Evolutionary conservation across 257 asterid species (phyloP).

Genomic region (Cynanchum wilfordii): DNA sequence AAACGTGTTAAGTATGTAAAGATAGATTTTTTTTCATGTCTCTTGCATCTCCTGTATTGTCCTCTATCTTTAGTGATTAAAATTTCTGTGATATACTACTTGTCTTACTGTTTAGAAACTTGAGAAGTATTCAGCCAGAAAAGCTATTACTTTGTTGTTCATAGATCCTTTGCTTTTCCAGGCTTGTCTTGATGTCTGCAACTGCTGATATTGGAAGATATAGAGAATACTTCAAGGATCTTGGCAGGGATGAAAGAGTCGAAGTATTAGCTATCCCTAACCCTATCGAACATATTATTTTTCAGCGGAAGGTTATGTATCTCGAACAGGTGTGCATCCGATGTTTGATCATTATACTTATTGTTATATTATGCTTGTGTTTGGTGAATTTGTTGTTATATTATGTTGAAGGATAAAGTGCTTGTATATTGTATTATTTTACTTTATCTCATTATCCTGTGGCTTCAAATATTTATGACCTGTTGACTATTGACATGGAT

Average conservation of each 20-base stretch:
- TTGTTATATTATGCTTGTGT: background rate
- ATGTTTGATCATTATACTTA: background rate
- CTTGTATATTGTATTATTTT: background rate
- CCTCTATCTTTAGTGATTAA: background rate
- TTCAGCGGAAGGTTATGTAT: slow-evolving; percentile 64
- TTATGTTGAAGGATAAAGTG: background rate
- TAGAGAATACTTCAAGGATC: slow-evolving; percentile 81
- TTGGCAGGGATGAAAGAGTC: slow-evolving; percentile 89
- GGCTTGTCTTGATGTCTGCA: slow-evolving; percentile 99
- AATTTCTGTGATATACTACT: background rate
- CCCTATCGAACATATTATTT: slow-evolving; percentile 45
- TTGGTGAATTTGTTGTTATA: background rate
- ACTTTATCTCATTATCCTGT: background rate
- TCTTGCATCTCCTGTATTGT: background rate
- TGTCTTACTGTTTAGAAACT: background rate
- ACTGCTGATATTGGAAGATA: slow-evolving; percentile 87
- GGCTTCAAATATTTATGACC: background rate
- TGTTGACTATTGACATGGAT: background rate
- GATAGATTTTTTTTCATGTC: background rate
- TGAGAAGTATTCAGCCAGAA: background rate
- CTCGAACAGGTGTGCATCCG: slow-evolving; percentile 78
- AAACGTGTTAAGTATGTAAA: background rate
- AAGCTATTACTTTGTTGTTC: background rate
- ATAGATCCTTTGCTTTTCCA: slow-evolving; percentile 36
- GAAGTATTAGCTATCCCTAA: slow-evolving; percentile 78